Percentiles rank a stretch among this genome's conserved stretches.
Conservation (phyloP, 2,329 filamentous ascomycete genomes). For the Emmonsia crescens region DNA sequence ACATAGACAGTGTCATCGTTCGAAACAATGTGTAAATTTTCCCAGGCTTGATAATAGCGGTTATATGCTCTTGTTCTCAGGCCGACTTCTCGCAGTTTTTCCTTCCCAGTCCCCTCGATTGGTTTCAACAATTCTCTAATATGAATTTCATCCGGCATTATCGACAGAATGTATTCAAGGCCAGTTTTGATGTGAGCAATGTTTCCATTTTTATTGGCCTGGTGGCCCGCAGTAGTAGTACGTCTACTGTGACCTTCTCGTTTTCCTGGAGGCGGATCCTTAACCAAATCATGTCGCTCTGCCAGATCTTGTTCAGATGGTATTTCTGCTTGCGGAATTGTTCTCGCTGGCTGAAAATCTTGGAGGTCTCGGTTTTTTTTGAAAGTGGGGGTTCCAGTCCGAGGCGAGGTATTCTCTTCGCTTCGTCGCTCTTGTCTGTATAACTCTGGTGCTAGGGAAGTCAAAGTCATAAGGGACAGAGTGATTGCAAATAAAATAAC, state of each 20-base stretch:
- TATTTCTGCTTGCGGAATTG: neutral
- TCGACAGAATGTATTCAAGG: neutral
- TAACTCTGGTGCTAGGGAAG: neutral
- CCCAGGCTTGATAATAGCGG: neutral
- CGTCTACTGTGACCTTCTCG: neutral
- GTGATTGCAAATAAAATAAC: neutral
- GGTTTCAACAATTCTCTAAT: neutral
- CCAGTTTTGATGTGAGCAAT: neutral
- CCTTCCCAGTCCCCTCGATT: neutral
- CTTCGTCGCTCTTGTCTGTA: neutral
- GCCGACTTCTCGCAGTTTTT: neutral
- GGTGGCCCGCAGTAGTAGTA: neutral
- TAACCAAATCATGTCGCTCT: neutral
- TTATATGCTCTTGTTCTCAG: neutral
- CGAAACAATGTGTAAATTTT: neutral
- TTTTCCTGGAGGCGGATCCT: neutral
- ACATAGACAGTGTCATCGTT: neutral
- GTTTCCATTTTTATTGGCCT: neutral
- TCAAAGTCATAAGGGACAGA: neutral
- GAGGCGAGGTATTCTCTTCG: neutral
- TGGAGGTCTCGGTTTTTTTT: neutral
- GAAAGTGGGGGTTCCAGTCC: neutral
- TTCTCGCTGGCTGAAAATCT: neutral
- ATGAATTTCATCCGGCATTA: neutral
- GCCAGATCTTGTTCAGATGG: neutral